Evolutionary conservation across 495 filamentous ascomycete species (phyloP).

Genomic region (Talaromyces trachyspermus): DNA sequence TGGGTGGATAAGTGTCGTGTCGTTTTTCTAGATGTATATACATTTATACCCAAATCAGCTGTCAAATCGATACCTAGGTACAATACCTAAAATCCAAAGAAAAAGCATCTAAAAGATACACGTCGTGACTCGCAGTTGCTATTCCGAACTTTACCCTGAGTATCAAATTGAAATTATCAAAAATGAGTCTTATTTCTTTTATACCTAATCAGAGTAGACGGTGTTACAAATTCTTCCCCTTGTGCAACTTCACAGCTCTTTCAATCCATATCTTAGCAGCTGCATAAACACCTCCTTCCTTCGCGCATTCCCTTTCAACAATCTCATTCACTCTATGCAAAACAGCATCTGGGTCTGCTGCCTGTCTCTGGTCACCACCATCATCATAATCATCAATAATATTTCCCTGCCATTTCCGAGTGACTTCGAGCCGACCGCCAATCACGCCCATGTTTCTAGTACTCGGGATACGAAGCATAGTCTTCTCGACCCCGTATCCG

Average conservation of each 20-base stretch:
- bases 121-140: no score
- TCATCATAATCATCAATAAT: background rate
- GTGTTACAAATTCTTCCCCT: no score
- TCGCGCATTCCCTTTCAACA: conserved; percentile 34
- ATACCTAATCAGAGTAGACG: no score
- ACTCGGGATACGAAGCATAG: conserved; percentile 79
- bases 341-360: background rate
- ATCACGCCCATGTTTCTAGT: conserved; percentile 79
- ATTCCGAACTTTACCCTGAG: no score
- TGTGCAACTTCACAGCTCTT: conserved; percentile 30
- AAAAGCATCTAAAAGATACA: no score
- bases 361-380: background rate
- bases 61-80: no score
- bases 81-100: no score
- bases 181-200: background rate
- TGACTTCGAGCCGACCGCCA: conserved; percentile 39
- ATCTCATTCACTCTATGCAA: conserved; percentile 20
- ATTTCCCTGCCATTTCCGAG: conserved; percentile 13
- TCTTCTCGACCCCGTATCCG: conserved; percentile 70
- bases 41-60: no score
- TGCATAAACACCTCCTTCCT: conserved; percentile 26
- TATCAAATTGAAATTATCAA: no score
- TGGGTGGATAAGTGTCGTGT: no score
- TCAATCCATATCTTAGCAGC: conserved; percentile 40
- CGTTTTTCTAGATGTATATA: no score